These are phyloP conservation scores for Nitzschia palea DNA, from an alignment of 108 stramenopile species.

Conservation along the genomic window DNA sequence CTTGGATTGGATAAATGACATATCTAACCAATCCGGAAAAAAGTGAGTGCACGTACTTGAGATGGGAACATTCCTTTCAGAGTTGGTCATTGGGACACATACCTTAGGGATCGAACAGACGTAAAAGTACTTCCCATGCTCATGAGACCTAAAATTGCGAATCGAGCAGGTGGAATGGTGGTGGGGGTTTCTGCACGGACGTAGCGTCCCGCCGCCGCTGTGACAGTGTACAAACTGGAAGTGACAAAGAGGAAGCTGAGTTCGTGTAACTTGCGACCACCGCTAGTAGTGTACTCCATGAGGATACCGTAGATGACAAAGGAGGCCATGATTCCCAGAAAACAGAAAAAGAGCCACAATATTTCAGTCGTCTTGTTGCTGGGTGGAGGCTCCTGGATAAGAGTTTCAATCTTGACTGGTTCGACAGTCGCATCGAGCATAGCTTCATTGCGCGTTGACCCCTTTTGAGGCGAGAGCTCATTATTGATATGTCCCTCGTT, in stretches of 20 bases:
- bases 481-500: not conserved
- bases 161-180: conserved; percentile 89
- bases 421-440: conserved; percentile 10
- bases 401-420: conserved; percentile 28
- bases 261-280: conserved; percentile 93
- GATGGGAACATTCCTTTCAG: not conserved
- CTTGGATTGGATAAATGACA: conserved; percentile 96
- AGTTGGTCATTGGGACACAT: conserved; percentile 45
- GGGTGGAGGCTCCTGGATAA: conserved; percentile 14
- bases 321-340: conserved; percentile 88
- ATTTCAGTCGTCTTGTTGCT: conserved; percentile 40
- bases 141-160: conserved; percentile 91
- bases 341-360: conserved; percentile 86
- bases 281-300: conserved; percentile 93
- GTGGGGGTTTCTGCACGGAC: conserved; percentile 91
- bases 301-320: conserved; percentile 92
- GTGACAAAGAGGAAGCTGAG: conserved; percentile 95
- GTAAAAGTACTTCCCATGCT: conserved; percentile 97
- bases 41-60: not conserved
- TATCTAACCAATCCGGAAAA: conserved; percentile 21
- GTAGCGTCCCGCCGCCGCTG: conserved; percentile 80
- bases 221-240: conserved; percentile 86
- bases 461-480: not conserved
- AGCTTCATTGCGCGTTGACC: not conserved
- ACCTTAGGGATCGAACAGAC: conserved; percentile 90